Conservation (phyloP, 2,329 filamentous ascomycete genomes). For the Davidsoniella neocaledoniae region DNA sequence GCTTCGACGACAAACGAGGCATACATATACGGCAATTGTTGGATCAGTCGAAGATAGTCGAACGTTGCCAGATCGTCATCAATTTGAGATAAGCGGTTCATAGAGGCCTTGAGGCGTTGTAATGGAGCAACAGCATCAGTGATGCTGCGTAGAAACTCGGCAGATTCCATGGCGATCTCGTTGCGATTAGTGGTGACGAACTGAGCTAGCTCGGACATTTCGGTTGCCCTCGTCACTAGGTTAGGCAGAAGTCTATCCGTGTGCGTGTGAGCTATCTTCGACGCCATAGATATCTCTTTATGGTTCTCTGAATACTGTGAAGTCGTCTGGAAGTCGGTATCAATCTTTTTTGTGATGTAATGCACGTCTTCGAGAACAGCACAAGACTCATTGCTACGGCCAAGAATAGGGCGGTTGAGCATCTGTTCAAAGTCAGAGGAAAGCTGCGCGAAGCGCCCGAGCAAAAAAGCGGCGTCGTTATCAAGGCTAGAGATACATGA, state of each 20-base stretch:
- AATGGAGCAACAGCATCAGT: slow-evolving; percentile 39
- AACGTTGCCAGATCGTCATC: slow-evolving; percentile 67
- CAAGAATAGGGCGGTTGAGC: slow-evolving; percentile 34
- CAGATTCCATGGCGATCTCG: slow-evolving; percentile 43
- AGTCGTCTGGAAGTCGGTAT: slow-evolving; percentile 67
- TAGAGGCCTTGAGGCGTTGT: slow-evolving; percentile 37
- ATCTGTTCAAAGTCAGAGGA: slow-evolving; percentile 47
- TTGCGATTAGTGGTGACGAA: slow-evolving; percentile 52
- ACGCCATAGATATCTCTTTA: slow-evolving; percentile 41
- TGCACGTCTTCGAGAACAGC: slow-evolving; percentile 72
- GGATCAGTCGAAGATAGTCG: slow-evolving; percentile 61
- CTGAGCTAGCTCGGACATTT: slow-evolving; percentile 44
- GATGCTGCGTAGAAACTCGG: slow-evolving; percentile 66
- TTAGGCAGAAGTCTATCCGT: slow-evolving; percentile 45
- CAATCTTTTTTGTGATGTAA: slow-evolving; percentile 70
- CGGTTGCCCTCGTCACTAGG: slow-evolving; percentile 35
- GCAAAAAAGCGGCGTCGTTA: slow-evolving; percentile 39
- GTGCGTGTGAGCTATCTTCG: slow-evolving; percentile 45
- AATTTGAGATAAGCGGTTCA: slow-evolving; percentile 53
- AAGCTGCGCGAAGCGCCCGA: slow-evolving; percentile 32
- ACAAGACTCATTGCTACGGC: slow-evolving; percentile 44
- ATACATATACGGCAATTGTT: slow-evolving; percentile 76
- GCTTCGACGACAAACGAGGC: slow-evolving; percentile 78
- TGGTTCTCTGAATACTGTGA: slow-evolving; percentile 49
- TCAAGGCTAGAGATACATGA: slow-evolving; percentile 44